These are phyloP conservation scores for Colletotrichum falcatum DNA, from an alignment of 2,329 filamentous ascomycete species.

Conservation along the genomic window DNA sequence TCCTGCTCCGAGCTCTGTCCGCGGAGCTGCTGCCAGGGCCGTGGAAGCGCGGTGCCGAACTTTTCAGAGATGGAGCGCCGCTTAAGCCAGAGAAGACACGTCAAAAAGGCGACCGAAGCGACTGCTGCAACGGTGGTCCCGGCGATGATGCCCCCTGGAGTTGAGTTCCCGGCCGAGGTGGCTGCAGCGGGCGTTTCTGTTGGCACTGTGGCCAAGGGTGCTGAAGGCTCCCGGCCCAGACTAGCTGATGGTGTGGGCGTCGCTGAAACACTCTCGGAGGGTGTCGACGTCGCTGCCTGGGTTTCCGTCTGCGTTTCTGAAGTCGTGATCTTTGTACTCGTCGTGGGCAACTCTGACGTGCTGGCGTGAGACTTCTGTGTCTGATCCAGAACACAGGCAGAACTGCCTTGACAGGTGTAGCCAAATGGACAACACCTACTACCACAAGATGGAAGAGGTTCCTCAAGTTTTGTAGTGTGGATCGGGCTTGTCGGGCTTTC, in stretches of 20 bases:
- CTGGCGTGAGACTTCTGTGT: constrained; percentile 55
- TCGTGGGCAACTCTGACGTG: constrained; percentile 2
- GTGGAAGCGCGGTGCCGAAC: constrained; percentile 16
- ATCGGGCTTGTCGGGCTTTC: constrained; percentile 68
- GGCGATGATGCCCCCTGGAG: constrained; percentile 20
- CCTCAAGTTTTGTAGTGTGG: constrained; percentile 74
- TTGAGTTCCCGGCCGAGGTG: constrained; percentile 7
- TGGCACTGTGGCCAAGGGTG: not conserved
- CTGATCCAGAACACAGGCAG: constrained; percentile 62
- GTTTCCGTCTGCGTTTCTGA: not conserved
- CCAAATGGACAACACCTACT: constrained; percentile 78
- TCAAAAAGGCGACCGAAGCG: constrained; percentile 27
- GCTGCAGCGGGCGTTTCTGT: constrained; percentile 2
- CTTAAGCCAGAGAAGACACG: constrained; percentile 33
- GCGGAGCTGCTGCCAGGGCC: constrained; percentile 30
- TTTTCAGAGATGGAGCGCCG: constrained; percentile 32
- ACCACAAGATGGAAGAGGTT: constrained; percentile 69
- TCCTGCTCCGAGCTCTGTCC: constrained; percentile 12
- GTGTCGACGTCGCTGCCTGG: not conserved
- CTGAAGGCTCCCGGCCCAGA: constrained; percentile 1
- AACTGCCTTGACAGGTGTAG: constrained; percentile 66
- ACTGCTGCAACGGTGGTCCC: constrained; percentile 35
- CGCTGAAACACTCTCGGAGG: constrained; percentile 1
- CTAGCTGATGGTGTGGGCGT: constrained; percentile 3
- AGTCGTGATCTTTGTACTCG: constrained; percentile 11